A percentile compares a stretch with the other conserved stretches of the same genome.
These are phyloP conservation scores for Schrenkiella parvula DNA, from an alignment of 345 rosid genomes.

Conservation along the genomic window DNA sequence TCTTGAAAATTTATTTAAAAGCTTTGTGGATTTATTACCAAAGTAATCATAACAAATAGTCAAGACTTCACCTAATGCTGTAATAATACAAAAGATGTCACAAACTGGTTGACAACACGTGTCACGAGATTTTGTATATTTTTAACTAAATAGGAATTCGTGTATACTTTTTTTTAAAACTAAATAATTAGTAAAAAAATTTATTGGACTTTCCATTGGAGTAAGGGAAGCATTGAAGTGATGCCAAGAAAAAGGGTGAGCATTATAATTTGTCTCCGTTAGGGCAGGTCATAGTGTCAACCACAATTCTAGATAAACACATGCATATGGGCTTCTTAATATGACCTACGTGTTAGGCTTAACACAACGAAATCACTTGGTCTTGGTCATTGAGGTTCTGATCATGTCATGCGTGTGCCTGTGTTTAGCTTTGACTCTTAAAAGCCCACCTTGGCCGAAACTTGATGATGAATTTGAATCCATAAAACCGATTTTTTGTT, in stretches of 20 bases:
- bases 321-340: neutral
- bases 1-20: neutral
- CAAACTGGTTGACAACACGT: neutral
- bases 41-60: neutral
- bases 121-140: no score
- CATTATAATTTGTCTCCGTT: neutral
- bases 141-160: no score
- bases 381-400: neutral
- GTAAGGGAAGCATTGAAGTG: neutral
- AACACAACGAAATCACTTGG: neutral
- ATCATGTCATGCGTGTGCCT: neutral
- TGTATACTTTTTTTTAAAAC: no score
- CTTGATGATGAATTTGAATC: no score
- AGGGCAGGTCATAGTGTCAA: neutral
- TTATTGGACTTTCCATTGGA: neutral
- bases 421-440: neutral
- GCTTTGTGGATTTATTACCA: neutral
- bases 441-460: neutral
- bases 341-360: neutral
- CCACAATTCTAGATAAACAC: no score
- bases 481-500: no score
- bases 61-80: neutral
- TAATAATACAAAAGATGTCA: no score
- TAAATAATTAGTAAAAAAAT: no score
- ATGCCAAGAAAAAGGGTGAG: neutral